Conservation (phyloP, 805 yeast species). For the Groenewaldozyma tartarivorans region DNA sequence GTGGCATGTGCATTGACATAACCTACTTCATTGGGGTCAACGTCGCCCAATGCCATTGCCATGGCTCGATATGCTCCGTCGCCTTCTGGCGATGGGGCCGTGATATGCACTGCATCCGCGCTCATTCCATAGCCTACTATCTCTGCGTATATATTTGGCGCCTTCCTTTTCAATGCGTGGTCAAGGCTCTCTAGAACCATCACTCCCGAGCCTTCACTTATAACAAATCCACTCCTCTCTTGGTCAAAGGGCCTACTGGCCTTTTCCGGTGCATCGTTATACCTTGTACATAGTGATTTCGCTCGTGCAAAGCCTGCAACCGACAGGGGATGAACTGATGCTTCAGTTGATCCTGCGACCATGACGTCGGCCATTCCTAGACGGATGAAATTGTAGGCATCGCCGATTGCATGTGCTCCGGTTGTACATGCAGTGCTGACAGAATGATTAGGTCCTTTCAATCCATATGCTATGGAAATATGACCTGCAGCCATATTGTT, state of each 20-base stretch:
- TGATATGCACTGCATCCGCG: conserved; percentile 88
- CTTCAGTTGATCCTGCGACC: conserved; percentile 93
- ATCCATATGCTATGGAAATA: conserved; percentile 65
- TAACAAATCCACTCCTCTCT: conserved; percentile 74
- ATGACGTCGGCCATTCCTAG: conserved; percentile 77
- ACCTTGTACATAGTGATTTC: conserved; percentile 59
- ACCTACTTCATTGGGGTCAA: conserved; percentile 43
- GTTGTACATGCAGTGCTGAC: conserved; percentile 96
- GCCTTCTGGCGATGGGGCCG: conserved; percentile 80
- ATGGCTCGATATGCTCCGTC: conserved; percentile 79
- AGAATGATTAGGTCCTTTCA: conserved; percentile 80
- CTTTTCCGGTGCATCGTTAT: conserved; percentile 47
- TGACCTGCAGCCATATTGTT: conserved; percentile 94
- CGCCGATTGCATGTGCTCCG: conserved; percentile 89
- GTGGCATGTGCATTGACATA: conserved; percentile 97
- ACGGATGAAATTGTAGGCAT: conserved; percentile 71
- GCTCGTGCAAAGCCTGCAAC: conserved; percentile 89
- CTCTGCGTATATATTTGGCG: conserved; percentile 69
- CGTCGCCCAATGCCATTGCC: conserved; percentile 56
- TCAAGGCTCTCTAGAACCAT: conserved; percentile 66
- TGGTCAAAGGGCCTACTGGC: conserved; percentile 87
- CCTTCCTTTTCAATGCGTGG: conserved; percentile 61
- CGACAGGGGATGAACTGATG: conserved; percentile 76
- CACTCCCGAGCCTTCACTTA: conserved; percentile 89
- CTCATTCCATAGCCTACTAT: conserved; percentile 81